phyloP scores from a whole-genome alignment of 768 basidiomycete genomes.

The Antrodiella citrinella region DNA sequence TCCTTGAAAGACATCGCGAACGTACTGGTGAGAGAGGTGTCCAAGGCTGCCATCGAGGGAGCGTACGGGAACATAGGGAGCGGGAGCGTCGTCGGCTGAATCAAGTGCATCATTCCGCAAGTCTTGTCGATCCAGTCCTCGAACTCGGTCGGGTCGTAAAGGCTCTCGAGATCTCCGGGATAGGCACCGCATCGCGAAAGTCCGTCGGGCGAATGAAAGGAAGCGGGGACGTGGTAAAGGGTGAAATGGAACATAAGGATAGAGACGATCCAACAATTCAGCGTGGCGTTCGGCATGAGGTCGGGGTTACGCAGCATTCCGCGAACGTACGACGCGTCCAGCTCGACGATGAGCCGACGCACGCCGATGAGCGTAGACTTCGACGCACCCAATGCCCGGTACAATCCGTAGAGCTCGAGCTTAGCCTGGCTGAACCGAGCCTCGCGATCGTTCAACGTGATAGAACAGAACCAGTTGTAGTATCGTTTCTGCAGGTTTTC shows the following conservation, averaged over 20 bases:
- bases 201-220: conserved; percentile 15
- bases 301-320: conserved; percentile 18
- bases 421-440: conserved; percentile 31
- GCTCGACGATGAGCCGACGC: conserved; percentile 19
- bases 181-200: conserved; percentile 13
- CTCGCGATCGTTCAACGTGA: conserved; percentile 24
- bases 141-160: conserved; percentile 8
- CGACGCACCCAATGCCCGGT: conserved; percentile 22
- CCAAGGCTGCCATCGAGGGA: no score
- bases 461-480: conserved; percentile 25
- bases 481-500: conserved; percentile 11
- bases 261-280: conserved; percentile 17
- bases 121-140: conserved; percentile 9
- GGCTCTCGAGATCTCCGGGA: neutral
- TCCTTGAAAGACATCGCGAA: no score
- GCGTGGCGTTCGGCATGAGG: conserved; percentile 14
- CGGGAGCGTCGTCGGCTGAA: neutral
- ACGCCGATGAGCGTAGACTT: conserved; percentile 25
- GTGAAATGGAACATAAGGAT: conserved; percentile 15
- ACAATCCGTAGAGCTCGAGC: conserved; percentile 31
- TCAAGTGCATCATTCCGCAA: neutral
- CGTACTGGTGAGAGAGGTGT: no score
- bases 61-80: no score
- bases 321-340: conserved; percentile 22
- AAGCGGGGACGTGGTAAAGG: conserved; percentile 15